phyloP scores from a whole-genome alignment of 371 early-diverging fungal genomes.

The Mortierella sp. region DNA sequence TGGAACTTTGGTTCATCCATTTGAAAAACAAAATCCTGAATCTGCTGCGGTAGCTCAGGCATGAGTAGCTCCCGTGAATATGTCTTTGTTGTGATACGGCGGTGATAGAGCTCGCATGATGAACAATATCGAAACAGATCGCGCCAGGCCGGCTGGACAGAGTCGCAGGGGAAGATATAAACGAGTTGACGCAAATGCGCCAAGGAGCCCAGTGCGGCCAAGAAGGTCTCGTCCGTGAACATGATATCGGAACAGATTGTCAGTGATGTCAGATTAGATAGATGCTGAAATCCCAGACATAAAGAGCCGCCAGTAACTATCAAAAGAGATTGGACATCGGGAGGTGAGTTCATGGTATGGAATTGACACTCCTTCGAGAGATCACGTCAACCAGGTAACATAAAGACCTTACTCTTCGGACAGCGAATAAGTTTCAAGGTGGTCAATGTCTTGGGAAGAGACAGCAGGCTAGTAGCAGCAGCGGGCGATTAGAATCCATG shows the following conservation, averaged over 20 bases:
- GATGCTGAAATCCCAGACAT: slow-evolving; percentile 7
- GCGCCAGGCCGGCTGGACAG: slow-evolving; percentile 27
- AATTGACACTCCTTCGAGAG: too few relatives aligned
- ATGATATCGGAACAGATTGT: slow-evolving; percentile 16
- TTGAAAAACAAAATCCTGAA: slow-evolving; percentile 14
- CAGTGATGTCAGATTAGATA: slow-evolving; percentile 18
- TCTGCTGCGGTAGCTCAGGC: slow-evolving; percentile 24
- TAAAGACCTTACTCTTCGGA: slow-evolving; percentile 24
- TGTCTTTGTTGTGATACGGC: slow-evolving; percentile 23
- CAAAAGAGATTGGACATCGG: neutral
- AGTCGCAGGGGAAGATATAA: slow-evolving; percentile 25
- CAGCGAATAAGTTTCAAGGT: slow-evolving; percentile 17
- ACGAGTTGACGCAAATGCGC: slow-evolving; percentile 7
- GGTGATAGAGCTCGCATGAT: slow-evolving; percentile 32
- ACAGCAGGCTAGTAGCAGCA: slow-evolving; percentile 16
- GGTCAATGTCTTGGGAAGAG: slow-evolving; percentile 11
- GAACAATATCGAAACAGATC: slow-evolving; percentile 37
- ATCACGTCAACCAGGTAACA: neutral
- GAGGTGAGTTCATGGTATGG: too few relatives aligned
- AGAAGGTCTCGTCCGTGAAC: slow-evolving; percentile 26
- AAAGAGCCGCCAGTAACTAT: slow-evolving; percentile 22
- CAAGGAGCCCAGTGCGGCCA: slow-evolving; percentile 3
- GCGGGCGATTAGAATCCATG: too few relatives aligned
- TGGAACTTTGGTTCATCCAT: slow-evolving; percentile 26
- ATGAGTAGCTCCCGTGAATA: slow-evolving; percentile 17